Conservation (phyloP, 2,329 filamentous ascomycete genomes). For the Fusarium irregulare region DNA sequence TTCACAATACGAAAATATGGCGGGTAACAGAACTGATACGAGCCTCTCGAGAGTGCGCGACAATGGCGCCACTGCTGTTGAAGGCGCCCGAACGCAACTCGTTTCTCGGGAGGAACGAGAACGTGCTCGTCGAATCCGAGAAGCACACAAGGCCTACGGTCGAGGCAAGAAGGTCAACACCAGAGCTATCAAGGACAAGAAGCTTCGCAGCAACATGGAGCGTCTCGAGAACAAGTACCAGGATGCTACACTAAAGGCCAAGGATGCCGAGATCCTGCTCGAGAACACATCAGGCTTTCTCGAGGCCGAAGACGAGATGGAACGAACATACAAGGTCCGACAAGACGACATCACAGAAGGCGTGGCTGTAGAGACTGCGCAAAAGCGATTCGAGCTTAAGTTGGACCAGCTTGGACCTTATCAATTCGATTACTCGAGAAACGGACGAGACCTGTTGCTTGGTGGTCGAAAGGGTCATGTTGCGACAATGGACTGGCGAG, state of each 20-base stretch:
- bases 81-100: constrained; percentile 63
- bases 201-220: constrained; percentile 83
- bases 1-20: constrained; percentile 49
- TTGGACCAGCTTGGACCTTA: constrained; percentile 88
- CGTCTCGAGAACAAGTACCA: constrained; percentile 85
- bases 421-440: constrained; percentile 86
- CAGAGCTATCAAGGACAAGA: constrained; percentile 85
- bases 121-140: constrained; percentile 63
- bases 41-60: constrained; percentile 54
- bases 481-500: constrained; percentile 95
- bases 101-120: constrained; percentile 63
- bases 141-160: constrained; percentile 83
- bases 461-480: constrained; percentile 94
- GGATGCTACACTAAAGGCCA: constrained; percentile 82
- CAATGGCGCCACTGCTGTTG: constrained; percentile 65
- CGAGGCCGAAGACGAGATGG: constrained; percentile 87
- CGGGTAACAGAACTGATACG: constrained; percentile 52
- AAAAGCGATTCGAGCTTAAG: constrained; percentile 92
- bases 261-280: constrained; percentile 93
- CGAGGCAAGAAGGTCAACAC: constrained; percentile 81
- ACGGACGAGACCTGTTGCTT: constrained; percentile 85
- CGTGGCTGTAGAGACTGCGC: constrained; percentile 84
- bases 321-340: constrained; percentile 90
- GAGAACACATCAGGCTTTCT: constrained; percentile 89
- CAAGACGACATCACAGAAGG: constrained; percentile 84